Conservation (phyloP, 2,329 filamentous ascomycete species). For the Ceratocystis cubensis region DNA sequence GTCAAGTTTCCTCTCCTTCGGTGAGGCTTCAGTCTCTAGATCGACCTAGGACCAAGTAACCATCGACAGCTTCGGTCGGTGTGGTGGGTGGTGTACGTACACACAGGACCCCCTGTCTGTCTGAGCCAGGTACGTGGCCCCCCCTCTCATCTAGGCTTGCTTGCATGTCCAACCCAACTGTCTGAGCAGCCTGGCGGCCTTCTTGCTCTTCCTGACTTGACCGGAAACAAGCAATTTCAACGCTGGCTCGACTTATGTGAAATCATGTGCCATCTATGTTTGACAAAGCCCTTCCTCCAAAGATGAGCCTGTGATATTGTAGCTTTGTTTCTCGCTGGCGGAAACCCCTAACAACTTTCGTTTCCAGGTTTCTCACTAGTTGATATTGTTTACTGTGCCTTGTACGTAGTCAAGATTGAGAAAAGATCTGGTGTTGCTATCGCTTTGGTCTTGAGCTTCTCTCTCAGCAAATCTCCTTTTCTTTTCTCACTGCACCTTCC, state of each 20-base stretch:
- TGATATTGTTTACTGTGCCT: not conserved
- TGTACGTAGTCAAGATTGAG: not conserved
- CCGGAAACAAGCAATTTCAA: not conserved
- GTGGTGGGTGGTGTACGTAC: not conserved
- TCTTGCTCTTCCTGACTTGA: not conserved
- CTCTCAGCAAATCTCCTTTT: not conserved
- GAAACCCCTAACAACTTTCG: not conserved
- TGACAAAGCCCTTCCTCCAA: not conserved
- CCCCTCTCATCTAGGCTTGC: too few relatives aligned
- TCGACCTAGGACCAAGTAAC: not conserved
- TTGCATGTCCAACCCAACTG: not conserved
- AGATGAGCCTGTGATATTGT: not conserved
- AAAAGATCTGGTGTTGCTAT: not conserved
- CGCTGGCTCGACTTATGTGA: not conserved
- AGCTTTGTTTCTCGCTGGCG: not conserved
- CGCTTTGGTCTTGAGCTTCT: not conserved
- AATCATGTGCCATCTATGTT: not conserved
- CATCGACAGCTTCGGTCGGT: not conserved
- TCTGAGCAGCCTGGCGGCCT: not conserved
- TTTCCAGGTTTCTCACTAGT: not conserved
- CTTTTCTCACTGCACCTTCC: not conserved
- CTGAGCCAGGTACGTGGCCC: too few relatives aligned
- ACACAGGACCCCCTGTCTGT: not conserved
- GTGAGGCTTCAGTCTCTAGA: not conserved
- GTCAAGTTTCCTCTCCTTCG: not conserved